A percentile compares a stretch with the other conserved stretches of the same genome.
These are phyloP conservation scores for Clarireedia homoeocarpa DNA, from an alignment of 2,329 filamentous ascomycete genomes.

Conservation along the genomic window DNA sequence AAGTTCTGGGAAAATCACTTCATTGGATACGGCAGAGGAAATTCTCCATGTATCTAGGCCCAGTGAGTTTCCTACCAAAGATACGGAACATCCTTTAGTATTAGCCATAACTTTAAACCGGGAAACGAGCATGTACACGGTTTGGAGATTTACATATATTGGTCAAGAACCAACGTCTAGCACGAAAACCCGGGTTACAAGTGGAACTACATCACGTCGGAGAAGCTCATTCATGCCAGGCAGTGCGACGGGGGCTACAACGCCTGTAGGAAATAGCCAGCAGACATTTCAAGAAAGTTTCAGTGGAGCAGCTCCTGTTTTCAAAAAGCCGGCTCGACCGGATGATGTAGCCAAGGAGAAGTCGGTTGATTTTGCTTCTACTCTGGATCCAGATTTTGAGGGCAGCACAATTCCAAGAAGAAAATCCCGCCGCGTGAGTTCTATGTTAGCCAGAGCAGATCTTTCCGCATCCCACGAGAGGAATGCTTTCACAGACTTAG, in stretches of 20 bases:
- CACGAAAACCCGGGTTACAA: slow-evolving; percentile 20
- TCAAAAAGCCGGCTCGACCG: slow-evolving; percentile 18
- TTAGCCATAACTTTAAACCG: slow-evolving; percentile 76
- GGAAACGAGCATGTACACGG: slow-evolving; percentile 66
- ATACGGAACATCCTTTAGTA: slow-evolving; percentile 46
- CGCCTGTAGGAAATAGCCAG: slow-evolving; percentile 55
- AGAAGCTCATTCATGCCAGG: slow-evolving; percentile 57
- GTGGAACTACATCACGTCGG: slow-evolving; percentile 40
- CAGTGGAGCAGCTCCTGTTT: slow-evolving; percentile 33
- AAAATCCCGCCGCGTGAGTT: slow-evolving; percentile 77
- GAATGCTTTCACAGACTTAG: slow-evolving; percentile 68
- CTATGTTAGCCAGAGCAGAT: slow-evolving; percentile 79
- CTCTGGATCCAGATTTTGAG: slow-evolving; percentile 62
- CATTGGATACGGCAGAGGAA: slow-evolving; percentile 71
- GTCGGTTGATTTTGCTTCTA: slow-evolving; percentile 55
- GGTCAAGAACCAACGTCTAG: slow-evolving; percentile 51
- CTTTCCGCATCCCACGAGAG: slow-evolving; percentile 79
- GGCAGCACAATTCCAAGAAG: slow-evolving; percentile 45
- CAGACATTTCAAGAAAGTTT: slow-evolving; percentile 71
- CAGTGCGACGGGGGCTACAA: slow-evolving; percentile 66
- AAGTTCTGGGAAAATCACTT: slow-evolving; percentile 37
- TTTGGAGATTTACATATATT: slow-evolving; percentile 79
- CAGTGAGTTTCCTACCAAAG: slow-evolving; percentile 40
- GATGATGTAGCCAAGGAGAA: slow-evolving; percentile 22
- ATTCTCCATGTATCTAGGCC: slow-evolving; percentile 73